Conservation (phyloP, 805 yeast genomes). For the Brettanomyces bruxellensis region DNA sequence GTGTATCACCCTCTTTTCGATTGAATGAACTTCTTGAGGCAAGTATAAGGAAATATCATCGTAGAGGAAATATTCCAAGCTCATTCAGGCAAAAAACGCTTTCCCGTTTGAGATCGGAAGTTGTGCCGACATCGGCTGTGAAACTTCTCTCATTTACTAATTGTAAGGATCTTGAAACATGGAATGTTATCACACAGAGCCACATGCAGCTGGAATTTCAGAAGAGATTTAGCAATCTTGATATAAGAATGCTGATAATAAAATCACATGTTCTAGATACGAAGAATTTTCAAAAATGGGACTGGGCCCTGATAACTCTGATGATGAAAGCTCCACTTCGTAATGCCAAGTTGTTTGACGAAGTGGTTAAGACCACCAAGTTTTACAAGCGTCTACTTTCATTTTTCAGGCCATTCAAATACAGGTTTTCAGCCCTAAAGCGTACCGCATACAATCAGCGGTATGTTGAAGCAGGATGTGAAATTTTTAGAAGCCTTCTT, state of each 20-base stretch:
- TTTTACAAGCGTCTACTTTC: conserved; percentile 77
- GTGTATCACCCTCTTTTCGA: conserved; percentile 15
- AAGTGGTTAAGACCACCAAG: conserved; percentile 67
- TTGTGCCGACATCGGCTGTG: conserved; percentile 1
- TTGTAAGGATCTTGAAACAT: neutral
- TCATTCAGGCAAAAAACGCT: conserved; percentile 7
- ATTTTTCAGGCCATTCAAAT: conserved; percentile 86
- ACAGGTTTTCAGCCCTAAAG: conserved; percentile 55
- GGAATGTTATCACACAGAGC: neutral
- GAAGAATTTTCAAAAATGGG: conserved; percentile 79
- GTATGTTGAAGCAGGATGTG: conserved; percentile 68
- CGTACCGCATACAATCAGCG: conserved; percentile 41
- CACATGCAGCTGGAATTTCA: neutral
- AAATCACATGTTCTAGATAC: conserved; percentile 68
- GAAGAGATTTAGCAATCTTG: conserved; percentile 36
- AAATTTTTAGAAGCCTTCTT: conserved; percentile 57
- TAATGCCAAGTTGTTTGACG: conserved; percentile 67
- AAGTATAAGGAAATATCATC: conserved; percentile 19
- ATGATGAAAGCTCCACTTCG: conserved; percentile 79
- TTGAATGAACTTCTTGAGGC: conserved; percentile 21
- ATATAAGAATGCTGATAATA: conserved; percentile 54
- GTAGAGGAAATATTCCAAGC: conserved; percentile 7
- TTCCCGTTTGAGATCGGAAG: neutral
- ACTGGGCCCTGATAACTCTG: conserved; percentile 67
- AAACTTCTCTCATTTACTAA: neutral